Base-by-base conservation (phyloP, 2,329 filamentous ascomycete species). In the Alternaria ventricosa region DNA sequence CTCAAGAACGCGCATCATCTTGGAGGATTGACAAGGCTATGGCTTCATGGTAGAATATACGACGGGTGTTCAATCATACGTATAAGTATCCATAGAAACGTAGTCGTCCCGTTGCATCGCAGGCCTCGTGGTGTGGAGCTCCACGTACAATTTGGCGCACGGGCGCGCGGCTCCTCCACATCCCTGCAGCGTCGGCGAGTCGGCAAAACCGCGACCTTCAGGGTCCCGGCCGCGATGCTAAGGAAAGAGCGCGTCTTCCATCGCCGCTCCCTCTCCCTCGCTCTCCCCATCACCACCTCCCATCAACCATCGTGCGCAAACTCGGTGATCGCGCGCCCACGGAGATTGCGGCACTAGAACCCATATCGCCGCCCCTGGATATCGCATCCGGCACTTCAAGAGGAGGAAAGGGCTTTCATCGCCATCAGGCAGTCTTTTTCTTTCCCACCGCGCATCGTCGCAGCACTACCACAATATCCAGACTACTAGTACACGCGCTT, bases 1-100 rank as follows among this genome's bases (percentile, higher is more conserved):
- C 79, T 89, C 87, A 73, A 89, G 86, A 74, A 89, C 88, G 30
- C 81, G 83, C 71, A 86, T 81, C 75, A 85, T 85, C 50, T 68
- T 78, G 60, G 55, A 49, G 41, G 61, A 41, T 55, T 22, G 49
- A n/a, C 43, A 13, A 18, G 62, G 51, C 56, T 72, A 77, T 54
- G 62, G 53, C 54, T 60, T 63, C 74, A 75, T 74, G 61, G 61
- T 53, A 55, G 33, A 33, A 18, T 61, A 43, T 25, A 36, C 44
- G 55, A 54, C 28, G 30, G 13, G 44, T 57, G 47, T 41, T 44
- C 43, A 45, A 36, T 41, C n/a, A 10, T 53, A 28, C n/a, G n/a
- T n/a, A n/a, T n/a, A n/a, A n/a, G n/a, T n/a, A n/a, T n/a, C n/a
- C n/a, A n/a, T n/a, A n/a, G n/a, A n/a, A n/a, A 45, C 25, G 56